These are phyloP conservation scores for Malus asiatica DNA, from an alignment of 306 rosid species.

Conservation along the genomic window DNA sequence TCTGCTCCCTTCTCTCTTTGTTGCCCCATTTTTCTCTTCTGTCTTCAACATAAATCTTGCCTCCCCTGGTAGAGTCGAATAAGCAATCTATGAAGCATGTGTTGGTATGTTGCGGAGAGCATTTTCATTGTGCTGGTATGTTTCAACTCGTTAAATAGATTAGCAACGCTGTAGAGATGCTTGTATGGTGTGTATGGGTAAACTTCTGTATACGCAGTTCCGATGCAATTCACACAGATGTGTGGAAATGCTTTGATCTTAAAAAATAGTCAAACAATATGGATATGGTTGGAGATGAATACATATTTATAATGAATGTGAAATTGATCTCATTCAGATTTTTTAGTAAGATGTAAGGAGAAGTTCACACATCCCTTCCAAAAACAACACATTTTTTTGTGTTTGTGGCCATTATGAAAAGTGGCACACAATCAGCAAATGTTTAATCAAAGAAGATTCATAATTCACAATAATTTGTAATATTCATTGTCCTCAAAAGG, in stretches of 20 bases:
- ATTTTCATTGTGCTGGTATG: neutral
- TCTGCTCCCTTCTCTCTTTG: too few relatives aligned
- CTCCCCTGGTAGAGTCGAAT: neutral
- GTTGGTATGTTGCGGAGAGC: neutral
- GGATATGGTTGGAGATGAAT: neutral
- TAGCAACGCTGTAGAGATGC: neutral
- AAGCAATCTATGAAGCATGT: neutral
- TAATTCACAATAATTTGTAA: too few relatives aligned
- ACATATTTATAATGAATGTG: neutral
- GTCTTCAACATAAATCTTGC: too few relatives aligned
- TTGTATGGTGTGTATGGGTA: neutral
- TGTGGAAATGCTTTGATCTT: neutral
- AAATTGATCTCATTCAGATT: neutral
- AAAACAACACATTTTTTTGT: neutral
- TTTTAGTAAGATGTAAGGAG: neutral
- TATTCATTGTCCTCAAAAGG: too few relatives aligned
- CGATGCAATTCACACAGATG: neutral
- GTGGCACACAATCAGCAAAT: neutral
- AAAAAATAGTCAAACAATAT: neutral
- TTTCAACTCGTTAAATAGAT: conserved; percentile 5
- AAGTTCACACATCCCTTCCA: neutral
- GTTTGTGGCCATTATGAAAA: neutral
- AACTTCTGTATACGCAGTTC: neutral
- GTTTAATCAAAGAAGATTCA: neutral
- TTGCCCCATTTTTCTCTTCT: too few relatives aligned